Base-by-base conservation (phyloP, 352 stramenopile species). In the Phytopythium oedochilum region DNA sequence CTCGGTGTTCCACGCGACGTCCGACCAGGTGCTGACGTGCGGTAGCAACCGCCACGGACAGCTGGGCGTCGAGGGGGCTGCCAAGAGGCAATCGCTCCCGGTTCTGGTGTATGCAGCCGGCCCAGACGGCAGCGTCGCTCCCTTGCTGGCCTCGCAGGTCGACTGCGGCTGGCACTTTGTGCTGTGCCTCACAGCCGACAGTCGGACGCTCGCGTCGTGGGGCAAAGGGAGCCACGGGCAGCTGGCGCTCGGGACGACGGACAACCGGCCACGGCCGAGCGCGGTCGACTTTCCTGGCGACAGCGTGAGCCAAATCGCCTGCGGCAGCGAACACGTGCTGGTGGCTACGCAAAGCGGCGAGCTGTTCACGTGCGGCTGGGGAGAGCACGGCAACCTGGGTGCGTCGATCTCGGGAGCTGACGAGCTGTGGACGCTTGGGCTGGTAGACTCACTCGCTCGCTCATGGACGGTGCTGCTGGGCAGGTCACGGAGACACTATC, bases 371-470 rank as follows among this genome's bases (percentile, higher is more conserved):
- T 90, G 82, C 52, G 84, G 84, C 4, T 94, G 84, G 84, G 80
- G 80, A 36, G 84, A 94, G 56, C 84, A 94, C 54, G 84, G 84
- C 39, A 94, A 94, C 40, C 69, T 94, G 0, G 84, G 84, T 92
- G 67, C 18, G 68, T 36, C 2, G 9, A 20, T 22, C 34, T 31
- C 2, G 14, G 5, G 15, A 20, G 5, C 15, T 2, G 3, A 15
- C 4, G 11, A 10, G 42, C 11, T n/a, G 12, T 60, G 34, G 17
- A 9, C 22, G 15, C 10, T 47, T 39, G 6, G 8, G 25, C 18
- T 59, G 18, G 23, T 47, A 20, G 23, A 25, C 17, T 20, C 15
- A 26, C 47, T n/a, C 57, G 10, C 26, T 55, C 22, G 38, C n/a
- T n/a, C n/a, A n/a, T n/a, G n/a, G 18, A 53, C 35, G 8, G 4